Conservation (phyloP, 108 stramenopile genomes). For the Skeletonema grethae region DNA sequence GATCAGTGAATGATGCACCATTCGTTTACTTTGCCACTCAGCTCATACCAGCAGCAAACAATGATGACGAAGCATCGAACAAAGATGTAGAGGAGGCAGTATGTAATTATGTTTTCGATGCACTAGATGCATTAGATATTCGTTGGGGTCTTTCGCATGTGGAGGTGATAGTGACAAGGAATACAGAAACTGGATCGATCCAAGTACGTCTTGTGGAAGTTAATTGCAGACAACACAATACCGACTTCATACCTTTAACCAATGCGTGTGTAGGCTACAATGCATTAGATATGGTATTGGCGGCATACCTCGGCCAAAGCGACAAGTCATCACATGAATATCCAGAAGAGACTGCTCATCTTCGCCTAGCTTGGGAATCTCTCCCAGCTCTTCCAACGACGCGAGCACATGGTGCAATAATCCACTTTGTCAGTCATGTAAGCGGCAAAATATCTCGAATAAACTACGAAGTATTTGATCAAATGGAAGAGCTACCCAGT, state of each 20-base stretch:
- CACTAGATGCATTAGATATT: constrained; percentile 68
- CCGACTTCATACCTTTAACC: constrained; percentile 77
- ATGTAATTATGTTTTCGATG: constrained; percentile 55
- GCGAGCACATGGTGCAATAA: constrained; percentile 66
- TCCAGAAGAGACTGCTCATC: constrained; percentile 30
- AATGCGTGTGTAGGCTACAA: constrained; percentile 85
- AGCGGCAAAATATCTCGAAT: constrained; percentile 59
- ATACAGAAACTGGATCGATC: constrained; percentile 10
- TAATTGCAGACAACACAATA: constrained; percentile 89
- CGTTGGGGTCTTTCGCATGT: constrained; percentile 78
- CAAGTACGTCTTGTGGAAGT: constrained; percentile 79
- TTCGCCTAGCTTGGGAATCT: constrained; percentile 57
- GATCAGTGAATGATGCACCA: constrained; percentile 81
- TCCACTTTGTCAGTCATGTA: constrained; percentile 72
- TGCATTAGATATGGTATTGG: constrained; percentile 74
- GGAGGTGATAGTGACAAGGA: constrained; percentile 65
- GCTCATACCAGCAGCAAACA: constrained; percentile 51
- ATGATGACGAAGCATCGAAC: constrained; percentile 21
- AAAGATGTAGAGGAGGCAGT: constrained; percentile 45
- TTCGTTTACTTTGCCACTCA: constrained; percentile 89
- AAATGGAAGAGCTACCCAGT: constrained; percentile 71
- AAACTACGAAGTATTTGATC: constrained; percentile 55
- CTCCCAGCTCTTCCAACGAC: constrained; percentile 60
- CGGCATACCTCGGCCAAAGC: constrained; percentile 67
- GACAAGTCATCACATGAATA: constrained; percentile 14